Percentiles rank a stretch among this genome's conserved stretches.
Conservation (phyloP, 208 protist species). For the Leishmania major region DNA sequence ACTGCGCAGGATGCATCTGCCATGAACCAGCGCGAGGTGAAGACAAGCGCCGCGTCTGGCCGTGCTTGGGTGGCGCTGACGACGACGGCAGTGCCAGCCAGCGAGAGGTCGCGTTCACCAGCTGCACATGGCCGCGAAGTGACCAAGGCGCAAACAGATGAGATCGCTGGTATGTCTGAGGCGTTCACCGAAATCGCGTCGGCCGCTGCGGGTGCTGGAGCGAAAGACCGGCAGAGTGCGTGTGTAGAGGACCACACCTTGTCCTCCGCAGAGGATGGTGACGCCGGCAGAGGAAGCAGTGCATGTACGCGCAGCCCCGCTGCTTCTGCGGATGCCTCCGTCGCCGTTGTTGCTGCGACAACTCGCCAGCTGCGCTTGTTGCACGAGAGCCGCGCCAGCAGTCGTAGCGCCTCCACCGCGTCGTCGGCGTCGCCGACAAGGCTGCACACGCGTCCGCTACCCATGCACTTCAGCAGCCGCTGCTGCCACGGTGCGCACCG, state of each 20-base stretch:
- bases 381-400: background rate
- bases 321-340: background rate
- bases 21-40: background rate
- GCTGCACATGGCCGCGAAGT: background rate
- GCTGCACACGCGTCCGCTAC: background rate
- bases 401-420: background rate
- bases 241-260: background rate
- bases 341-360: background rate
- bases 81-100: background rate
- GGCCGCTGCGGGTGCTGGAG: background rate
- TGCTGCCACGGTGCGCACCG: background rate
- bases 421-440: background rate
- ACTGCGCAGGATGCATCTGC: background rate
- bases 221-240: background rate
- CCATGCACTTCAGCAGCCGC: background rate
- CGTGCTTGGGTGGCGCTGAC: background rate
- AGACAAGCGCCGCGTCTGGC: background rate
- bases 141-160: background rate
- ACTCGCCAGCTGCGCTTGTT: background rate
- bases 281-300: background rate
- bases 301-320: background rate
- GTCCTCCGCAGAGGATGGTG: background rate
- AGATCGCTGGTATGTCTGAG: background rate
- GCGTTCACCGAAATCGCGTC: background rate
- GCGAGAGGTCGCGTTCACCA: background rate